Conservation (phyloP, 305 asterid genomes). For the Solanum hybrid region DNA sequence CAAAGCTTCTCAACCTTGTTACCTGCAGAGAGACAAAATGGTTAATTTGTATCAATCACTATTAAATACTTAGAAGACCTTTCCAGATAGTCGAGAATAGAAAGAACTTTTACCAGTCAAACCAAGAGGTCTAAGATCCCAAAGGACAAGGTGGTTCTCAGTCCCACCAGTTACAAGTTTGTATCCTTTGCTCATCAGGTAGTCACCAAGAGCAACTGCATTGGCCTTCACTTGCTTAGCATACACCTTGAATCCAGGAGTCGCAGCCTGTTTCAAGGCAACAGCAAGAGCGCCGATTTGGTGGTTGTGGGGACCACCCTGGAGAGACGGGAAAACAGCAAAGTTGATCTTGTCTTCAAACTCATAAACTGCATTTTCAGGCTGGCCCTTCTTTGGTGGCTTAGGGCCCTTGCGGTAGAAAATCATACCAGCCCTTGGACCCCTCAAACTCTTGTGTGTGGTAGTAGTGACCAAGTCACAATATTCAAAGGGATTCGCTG, state of each 20-base stretch:
- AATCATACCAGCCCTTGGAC: slow-evolving; percentile 97
- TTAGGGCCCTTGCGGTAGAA: slow-evolving; percentile 94
- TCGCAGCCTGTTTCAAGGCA: slow-evolving; percentile 73
- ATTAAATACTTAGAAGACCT: neutral
- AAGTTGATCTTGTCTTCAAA: slow-evolving; percentile 93
- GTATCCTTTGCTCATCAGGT: slow-evolving; percentile 81
- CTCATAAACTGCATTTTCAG: slow-evolving; percentile 76
- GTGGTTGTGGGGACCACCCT: slow-evolving; percentile 98
- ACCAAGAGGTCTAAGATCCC: slow-evolving; percentile 98
- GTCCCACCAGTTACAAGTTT: slow-evolving; percentile 87
- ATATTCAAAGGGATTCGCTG: slow-evolving; percentile 78
- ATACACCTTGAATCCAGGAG: slow-evolving; percentile 82
- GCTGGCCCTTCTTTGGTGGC: slow-evolving; percentile 93
- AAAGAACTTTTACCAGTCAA: slow-evolving; percentile 54
- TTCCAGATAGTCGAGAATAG: neutral
- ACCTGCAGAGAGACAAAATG: slow-evolving; percentile 33
- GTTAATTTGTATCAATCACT: neutral
- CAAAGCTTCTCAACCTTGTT: slow-evolving; percentile 96
- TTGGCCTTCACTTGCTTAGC: slow-evolving; percentile 92
- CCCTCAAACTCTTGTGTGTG: slow-evolving; percentile 92
- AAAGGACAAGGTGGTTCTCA: slow-evolving; percentile 93
- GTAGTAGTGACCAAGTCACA: slow-evolving; percentile 94
- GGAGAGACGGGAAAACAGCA: slow-evolving; percentile 93
- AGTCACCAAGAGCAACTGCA: slow-evolving; percentile 84
- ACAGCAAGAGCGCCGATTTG: slow-evolving; percentile 96